These are phyloP conservation scores for Lepidium didymum DNA, from an alignment of 345 rosid genomes.

Conservation along the genomic window DNA sequence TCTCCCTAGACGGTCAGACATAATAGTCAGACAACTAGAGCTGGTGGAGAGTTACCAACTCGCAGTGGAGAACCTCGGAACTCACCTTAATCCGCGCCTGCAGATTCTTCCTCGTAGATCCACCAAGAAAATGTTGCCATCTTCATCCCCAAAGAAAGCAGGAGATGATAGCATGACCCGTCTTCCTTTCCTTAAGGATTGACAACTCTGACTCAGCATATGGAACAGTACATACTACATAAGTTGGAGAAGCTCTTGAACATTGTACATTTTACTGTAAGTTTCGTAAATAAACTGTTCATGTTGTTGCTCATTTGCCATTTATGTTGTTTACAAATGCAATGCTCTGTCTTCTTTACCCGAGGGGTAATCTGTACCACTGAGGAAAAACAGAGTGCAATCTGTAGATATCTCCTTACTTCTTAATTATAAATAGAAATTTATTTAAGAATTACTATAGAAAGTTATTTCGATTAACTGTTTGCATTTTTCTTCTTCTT, in stretches of 20 bases:
- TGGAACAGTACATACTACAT: conserved; percentile 5
- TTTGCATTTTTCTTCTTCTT: too few species aligned
- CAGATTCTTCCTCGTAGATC: conserved; percentile 77
- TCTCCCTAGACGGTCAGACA: conserved; percentile 81
- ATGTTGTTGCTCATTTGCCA: conserved; percentile 8
- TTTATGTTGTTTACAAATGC: conserved; percentile 7
- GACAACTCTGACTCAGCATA: conserved; percentile 24
- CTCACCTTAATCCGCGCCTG: conserved; percentile 69
- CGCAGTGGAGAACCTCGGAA: conserved; percentile 79
- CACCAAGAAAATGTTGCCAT: conserved; percentile 39
- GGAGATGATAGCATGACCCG: conserved; percentile 31
- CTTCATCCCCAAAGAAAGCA: conserved; percentile 16
- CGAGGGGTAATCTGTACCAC: background rate
- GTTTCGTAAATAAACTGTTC: conserved; percentile 16
- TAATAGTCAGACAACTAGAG: conserved; percentile 79
- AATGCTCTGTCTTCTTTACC: conserved; percentile 9
- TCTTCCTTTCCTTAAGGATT: conserved; percentile 70
- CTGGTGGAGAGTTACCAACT: conserved; percentile 87
- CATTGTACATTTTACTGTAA: conserved; percentile 18
- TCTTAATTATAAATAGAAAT: background rate
- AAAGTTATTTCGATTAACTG: background rate
- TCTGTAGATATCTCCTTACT: background rate
- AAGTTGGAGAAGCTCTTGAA: conserved; percentile 5
- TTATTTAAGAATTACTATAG: background rate
- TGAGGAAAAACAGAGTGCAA: background rate